Percentiles rank a stretch among this genome's conserved stretches.
phyloP scores from a whole-genome alignment of 352 stramenopile species.

The Phytophthora pinifolia region DNA sequence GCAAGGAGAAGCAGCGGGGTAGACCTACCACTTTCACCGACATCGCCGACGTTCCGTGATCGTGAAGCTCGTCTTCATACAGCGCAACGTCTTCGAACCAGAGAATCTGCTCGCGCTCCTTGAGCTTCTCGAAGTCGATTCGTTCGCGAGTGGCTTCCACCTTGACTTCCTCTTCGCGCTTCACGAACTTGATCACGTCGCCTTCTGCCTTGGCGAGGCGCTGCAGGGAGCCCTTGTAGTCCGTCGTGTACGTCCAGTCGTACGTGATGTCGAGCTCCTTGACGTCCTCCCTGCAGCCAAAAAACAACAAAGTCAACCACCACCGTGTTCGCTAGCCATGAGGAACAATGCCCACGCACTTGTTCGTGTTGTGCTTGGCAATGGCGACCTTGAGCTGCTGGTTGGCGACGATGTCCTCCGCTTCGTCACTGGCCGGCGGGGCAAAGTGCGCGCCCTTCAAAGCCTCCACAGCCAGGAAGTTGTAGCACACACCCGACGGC shows the following conservation, averaged over 20 bases:
- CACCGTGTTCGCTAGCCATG: not conserved
- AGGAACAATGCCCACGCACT: slow-evolving; percentile 29
- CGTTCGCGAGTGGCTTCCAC: slow-evolving; percentile 51
- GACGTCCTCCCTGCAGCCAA: slow-evolving; percentile 58
- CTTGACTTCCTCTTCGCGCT: slow-evolving; percentile 33
- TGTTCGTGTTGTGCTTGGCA: slow-evolving; percentile 79
- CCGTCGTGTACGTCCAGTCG: slow-evolving; percentile 84
- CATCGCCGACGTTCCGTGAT: slow-evolving; percentile 79
- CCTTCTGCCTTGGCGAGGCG: slow-evolving; percentile 34
- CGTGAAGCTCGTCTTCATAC: slow-evolving; percentile 84
- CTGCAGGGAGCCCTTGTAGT: slow-evolving; percentile 81
- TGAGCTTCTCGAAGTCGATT: slow-evolving; percentile 79
- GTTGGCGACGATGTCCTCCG: slow-evolving; percentile 53
- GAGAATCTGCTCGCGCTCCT: slow-evolving; percentile 79
- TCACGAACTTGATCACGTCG: slow-evolving; percentile 13
- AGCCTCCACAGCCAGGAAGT: slow-evolving; percentile 75
- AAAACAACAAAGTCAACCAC: not conserved
- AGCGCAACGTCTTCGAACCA: slow-evolving; percentile 83
- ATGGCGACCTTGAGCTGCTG: slow-evolving; percentile 82
- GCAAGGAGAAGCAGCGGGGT: not conserved
- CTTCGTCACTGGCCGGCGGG: slow-evolving; percentile 39
- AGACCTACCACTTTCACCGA: slow-evolving; percentile 79
- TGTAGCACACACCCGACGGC: slow-evolving; percentile 67
- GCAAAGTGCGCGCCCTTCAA: slow-evolving; percentile 76
- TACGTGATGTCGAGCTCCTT: slow-evolving; percentile 84